Base-by-base conservation (phyloP, 257 asterid genomes). In the Gentiana straminea region DNA sequence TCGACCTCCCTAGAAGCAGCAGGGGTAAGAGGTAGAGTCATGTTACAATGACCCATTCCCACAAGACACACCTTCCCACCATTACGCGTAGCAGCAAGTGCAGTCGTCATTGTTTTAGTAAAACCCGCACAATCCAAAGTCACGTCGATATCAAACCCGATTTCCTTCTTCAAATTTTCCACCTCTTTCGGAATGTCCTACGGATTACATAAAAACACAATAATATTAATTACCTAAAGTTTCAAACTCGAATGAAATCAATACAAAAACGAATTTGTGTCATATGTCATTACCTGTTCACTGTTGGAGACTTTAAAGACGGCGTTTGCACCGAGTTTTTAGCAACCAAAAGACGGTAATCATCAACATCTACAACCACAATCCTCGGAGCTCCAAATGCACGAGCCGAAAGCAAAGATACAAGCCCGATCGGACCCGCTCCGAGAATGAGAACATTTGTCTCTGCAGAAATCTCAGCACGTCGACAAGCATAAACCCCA, bases 1-100 rank as follows among this genome's bases (percentile, higher is more conserved):
- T 84, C 94, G 1, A 82, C 84, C 70, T 85, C 94, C 90, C 94
- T 79, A 57, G 76, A 87, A 37, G 88, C 85, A 71, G 95, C 95
- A 6, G 89, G 84, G 15, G 93, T 69, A 32, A 86, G 84, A 24
- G 93, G 93, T 50, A 86, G 50, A 8, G 81, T 86, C 95, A 86
- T 86, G 64, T 77, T 82, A 0, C 59, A 61, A 57, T 83, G 94
- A 9, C 90, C 95, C 81, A 86, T 58, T 4, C 95, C 86, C 2
- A 81, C 82, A 5, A 86, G 94, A 68, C 90, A 83, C 60, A 83
- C 90, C 64, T 81, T 81, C 35, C 95, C 94, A 55, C 95, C 90
- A 0, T 89, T 57, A 13, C 72, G 58, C 38, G 94, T 83, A 24
- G 88, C 88, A 3, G 75, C 69, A 2, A 83, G 75, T 32, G 91